Evolutionary conservation across 1,139 yeast species (phyloP), one percentile per base, ranked within the genome.

Genomic region (Suhomyces coccinellae): DNA sequence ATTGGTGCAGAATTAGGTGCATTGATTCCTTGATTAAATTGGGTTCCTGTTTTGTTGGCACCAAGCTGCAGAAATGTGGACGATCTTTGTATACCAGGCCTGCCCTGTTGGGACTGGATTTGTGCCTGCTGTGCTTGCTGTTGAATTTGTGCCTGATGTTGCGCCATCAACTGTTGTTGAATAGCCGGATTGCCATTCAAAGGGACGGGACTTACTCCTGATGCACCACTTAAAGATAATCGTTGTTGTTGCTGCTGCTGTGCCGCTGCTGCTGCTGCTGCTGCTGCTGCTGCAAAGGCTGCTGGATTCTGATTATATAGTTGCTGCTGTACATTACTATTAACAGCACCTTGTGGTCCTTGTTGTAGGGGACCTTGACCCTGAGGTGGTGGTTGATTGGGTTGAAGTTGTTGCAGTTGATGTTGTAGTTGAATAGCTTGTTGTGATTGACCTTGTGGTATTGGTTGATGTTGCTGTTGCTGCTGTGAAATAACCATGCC

Each of bases 1-100:
- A 62, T 43, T 2, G 65, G 66, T 4, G 66, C 67, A 3, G 67
- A 59, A 47, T 55, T 61, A 3, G 66, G 65, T 3, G 61, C 59
- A 27, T 55, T 52, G 41, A 54, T 48, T 7, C 33, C 30, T 6
- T 38, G 34, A 15, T 41, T 42, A 27, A 24, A 47, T 35, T 45
- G 49, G 36, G 36, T 41, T 15, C 40, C 49, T 2, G 34, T 36
- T 17, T 49, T 45, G 43, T 28, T 38, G 4, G 48, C 45, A 13
- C 40, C 48, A 3, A 41, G 16, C 34, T 40, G 47, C 35, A 40
- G 53, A 44, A 45, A 48, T 46, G 40, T 48, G 49, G 37, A 44
- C 44, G 58, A 52, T 17, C 68, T 43, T 45, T 53, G 66, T 46
- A 61, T 52, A 3, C 57, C 61, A 2, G 66, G 66, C 15, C 66